Conservation (phyloP, 768 basidiomycete species). For the Suillus placidus region DNA sequence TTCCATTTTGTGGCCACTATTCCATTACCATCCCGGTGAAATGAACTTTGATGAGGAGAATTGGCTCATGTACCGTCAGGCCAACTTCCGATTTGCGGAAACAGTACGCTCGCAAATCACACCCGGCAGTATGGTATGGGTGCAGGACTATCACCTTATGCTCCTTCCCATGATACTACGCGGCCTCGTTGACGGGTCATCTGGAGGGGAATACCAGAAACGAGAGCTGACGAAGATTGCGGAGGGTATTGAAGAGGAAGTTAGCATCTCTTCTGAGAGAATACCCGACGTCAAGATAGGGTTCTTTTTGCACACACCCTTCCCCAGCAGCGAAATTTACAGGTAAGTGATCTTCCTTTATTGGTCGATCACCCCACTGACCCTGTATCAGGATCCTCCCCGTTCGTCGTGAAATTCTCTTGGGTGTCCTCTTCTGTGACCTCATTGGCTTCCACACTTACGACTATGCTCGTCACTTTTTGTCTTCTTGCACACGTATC, state of each 20-base stretch:
- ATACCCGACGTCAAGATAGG: constrained; percentile 88
- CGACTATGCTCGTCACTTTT: constrained; percentile 99
- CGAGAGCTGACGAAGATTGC: constrained; percentile 69
- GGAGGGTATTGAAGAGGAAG: constrained; percentile 64
- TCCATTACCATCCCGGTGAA: constrained; percentile 99
- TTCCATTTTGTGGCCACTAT: constrained; percentile 98
- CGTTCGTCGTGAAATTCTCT: constrained; percentile 95
- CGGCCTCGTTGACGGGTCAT: constrained; percentile 76
- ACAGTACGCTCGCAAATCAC: constrained; percentile 77
- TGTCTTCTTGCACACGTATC: constrained; percentile 97
- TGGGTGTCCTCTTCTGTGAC: constrained; percentile 94
- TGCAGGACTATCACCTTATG: constrained; percentile 98
- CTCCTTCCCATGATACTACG: constrained; percentile 96
- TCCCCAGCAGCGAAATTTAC: constrained; percentile 98
- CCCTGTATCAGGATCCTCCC: constrained; percentile 76
- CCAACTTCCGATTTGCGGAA: constrained; percentile 94
- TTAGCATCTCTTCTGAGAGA: constrained; percentile 38
- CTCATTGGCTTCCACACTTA: constrained; percentile 99
- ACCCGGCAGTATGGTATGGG: constrained; percentile 96
- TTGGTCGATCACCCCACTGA: constrained; percentile 9
- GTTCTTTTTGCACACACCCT: constrained; percentile 98
- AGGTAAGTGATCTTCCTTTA: constrained; percentile 54
- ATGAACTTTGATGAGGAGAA: constrained; percentile 99
- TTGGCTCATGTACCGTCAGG: constrained; percentile 97
- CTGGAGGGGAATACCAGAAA: constrained; percentile 56